Conservation (phyloP, 352 stramenopile species). For the Sclerospora graminicola region DNA sequence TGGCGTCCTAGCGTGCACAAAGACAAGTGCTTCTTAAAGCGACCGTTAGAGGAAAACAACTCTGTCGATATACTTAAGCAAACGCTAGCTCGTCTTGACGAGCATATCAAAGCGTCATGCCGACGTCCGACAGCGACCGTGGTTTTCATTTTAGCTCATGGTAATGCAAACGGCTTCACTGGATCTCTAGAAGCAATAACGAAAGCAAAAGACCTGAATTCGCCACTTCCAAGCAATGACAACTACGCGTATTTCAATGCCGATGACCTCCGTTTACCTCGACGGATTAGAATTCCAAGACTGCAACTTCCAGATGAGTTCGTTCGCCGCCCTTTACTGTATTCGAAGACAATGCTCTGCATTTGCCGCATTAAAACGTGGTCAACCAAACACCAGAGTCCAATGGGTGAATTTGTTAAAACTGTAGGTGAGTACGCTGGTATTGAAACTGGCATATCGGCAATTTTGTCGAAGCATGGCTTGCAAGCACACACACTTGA, state of each 20-base stretch:
- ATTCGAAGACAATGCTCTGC: slow-evolving; percentile 62
- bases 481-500: slow-evolving; percentile 70
- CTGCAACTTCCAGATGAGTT: slow-evolving; percentile 66
- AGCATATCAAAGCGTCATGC: slow-evolving; percentile 18
- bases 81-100: slow-evolving; percentile 18
- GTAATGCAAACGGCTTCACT: slow-evolving; percentile 50
- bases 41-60: slow-evolving; percentile 4
- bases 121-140: slow-evolving; percentile 54
- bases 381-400: slow-evolving; percentile 43
- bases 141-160: slow-evolving; percentile 51
- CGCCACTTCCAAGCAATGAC: slow-evolving; percentile 32
- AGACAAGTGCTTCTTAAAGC: slow-evolving; percentile 23
- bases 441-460: slow-evolving; percentile 87
- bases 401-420: slow-evolving; percentile 69
- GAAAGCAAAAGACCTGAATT: slow-evolving; percentile 21
- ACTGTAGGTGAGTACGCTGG: slow-evolving; percentile 61
- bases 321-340: slow-evolving; percentile 37
- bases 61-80: slow-evolving; percentile 20
- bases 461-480: slow-evolving; percentile 86
- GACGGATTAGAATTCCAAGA: slow-evolving; percentile 58
- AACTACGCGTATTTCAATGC: slow-evolving; percentile 68
- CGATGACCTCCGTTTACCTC: slow-evolving; percentile 49
- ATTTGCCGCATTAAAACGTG: slow-evolving; percentile 63
- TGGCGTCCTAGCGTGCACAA: slow-evolving; percentile 36
- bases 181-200: slow-evolving; percentile 49